Conservation (phyloP, 345 rosid genomes). For the Gossypium ekmanianum region DNA sequence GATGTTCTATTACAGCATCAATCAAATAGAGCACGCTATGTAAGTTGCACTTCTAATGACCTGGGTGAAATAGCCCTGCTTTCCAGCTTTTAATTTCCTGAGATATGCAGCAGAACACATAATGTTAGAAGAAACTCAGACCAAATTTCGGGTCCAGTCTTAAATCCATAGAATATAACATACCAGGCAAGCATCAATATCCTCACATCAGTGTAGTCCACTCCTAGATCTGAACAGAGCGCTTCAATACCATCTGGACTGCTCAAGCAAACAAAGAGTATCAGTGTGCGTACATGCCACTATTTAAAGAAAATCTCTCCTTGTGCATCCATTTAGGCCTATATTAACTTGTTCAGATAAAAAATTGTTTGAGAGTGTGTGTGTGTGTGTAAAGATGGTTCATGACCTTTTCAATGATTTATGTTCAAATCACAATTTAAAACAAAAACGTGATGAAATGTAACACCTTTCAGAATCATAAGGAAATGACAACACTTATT, state of each 20-base stretch:
- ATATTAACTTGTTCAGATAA: neutral
- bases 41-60: constrained; percentile 14
- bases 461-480: neutral
- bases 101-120: constrained; percentile 8
- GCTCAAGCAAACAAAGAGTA: constrained; percentile 24
- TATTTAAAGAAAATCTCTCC: neutral
- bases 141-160: neutral
- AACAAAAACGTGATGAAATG: neutral
- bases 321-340: neutral
- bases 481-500: too few relatives aligned
- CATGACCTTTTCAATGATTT: neutral
- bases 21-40: neutral
- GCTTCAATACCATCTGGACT: constrained; percentile 55
- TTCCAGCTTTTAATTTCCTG: constrained; percentile 54
- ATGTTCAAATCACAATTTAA: neutral
- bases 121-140: constrained; percentile 5
- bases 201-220: constrained; percentile 44
- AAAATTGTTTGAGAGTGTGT: neutral
- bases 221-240: constrained; percentile 44
- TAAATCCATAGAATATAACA: neutral
- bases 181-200: constrained; percentile 61
- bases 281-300: neutral
- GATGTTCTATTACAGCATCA: neutral
- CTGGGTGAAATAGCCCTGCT: constrained; percentile 47
- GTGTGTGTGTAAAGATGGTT: neutral